Conservation (phyloP, 805 yeast genomes). For the Suhomyces kilbournensis region DNA sequence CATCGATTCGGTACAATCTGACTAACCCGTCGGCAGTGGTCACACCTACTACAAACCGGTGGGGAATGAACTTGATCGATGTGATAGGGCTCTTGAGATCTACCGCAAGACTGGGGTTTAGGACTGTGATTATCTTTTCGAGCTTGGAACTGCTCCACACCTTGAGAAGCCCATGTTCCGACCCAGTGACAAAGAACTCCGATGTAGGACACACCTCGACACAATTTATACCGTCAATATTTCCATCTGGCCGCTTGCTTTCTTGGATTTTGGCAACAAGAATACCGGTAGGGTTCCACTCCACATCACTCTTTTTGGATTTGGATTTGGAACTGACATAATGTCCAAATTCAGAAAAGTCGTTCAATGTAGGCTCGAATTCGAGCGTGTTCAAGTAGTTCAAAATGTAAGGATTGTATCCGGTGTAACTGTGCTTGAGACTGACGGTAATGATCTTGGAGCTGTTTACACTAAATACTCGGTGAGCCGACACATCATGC, state of each 20-base stretch:
- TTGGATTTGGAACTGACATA: constrained; percentile 3
- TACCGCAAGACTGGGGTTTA: constrained; percentile 43
- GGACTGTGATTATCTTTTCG: constrained; percentile 56
- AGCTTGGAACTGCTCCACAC: constrained; percentile 75
- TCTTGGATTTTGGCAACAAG: constrained; percentile 65
- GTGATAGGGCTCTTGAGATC: constrained; percentile 51
- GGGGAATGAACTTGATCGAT: constrained; percentile 48
- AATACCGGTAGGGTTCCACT: constrained; percentile 41
- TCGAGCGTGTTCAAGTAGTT: constrained; percentile 52
- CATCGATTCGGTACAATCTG: constrained; percentile 35
- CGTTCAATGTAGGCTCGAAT: constrained; percentile 55
- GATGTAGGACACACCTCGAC: constrained; percentile 60
- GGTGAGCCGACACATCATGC: constrained; percentile 5
- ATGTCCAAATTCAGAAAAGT: constrained; percentile 67
- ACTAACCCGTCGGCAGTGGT: constrained; percentile 47
- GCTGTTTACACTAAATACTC: constrained; percentile 29
- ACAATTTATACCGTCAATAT: constrained; percentile 45
- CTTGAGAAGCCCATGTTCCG: constrained; percentile 67
- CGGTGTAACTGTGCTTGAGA: constrained; percentile 60
- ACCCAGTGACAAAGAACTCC: constrained; percentile 71
- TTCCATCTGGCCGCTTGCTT: constrained; percentile 43
- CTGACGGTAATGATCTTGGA: constrained; percentile 31
- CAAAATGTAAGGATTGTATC: constrained; percentile 60
- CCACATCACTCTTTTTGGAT: constrained; percentile 2
- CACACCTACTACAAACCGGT: constrained; percentile 58